Base-by-base conservation (phyloP, 495 filamentous ascomycete genomes). In the Trichoderma virens region DNA sequence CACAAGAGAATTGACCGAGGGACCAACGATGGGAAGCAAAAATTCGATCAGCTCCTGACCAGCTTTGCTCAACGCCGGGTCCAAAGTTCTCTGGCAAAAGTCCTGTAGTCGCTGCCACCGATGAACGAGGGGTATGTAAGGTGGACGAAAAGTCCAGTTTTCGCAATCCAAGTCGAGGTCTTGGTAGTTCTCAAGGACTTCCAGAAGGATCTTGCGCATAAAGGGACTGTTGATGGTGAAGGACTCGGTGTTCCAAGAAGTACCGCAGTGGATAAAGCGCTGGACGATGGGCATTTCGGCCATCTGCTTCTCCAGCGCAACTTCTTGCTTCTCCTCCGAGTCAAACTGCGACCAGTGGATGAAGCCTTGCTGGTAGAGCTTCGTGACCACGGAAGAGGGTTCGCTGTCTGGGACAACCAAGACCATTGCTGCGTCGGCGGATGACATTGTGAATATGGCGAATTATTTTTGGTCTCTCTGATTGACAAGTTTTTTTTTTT, bases 71-170 rank as follows among this genome's bases (percentile, higher is more conserved):
- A 2, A 75, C 77, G 11, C 70, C 71, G 2, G 66, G 32, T 82
- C 76, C 34, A 51, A 3, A 13, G 6, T 34, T 31, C 63, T 61
- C 11, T 62, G 1, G 34, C 64, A 62, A 32, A 68, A 47, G 4
- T 35, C 59, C 54, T 75, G 64, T 39, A 88, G 72, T 3, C 72
- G 67, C 0, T 79, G 69, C 85, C 85, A 88, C 20, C 86, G 79
- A 68, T 88, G 83, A 30, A 88, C 79, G 13, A 88, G 73, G 5
- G 85, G 80, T 64, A 76, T 73, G 68, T 84, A 88, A 0, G 81
- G 80, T 0, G 72, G 71, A 1, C 32, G 65, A 67, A 88, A 85
- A 18, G 82, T 80, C 51, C 86, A 75, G 2, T 77, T 75, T 62
- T 82, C 72, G n/a, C 84, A 65, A 6, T 73, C 78, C 16, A 80